A percentile compares a stretch with the other conserved stretches of the same genome.
phyloP scores from a whole-genome alignment of 2,329 filamentous ascomycete genomes.

The Claviceps capensis region DNA sequence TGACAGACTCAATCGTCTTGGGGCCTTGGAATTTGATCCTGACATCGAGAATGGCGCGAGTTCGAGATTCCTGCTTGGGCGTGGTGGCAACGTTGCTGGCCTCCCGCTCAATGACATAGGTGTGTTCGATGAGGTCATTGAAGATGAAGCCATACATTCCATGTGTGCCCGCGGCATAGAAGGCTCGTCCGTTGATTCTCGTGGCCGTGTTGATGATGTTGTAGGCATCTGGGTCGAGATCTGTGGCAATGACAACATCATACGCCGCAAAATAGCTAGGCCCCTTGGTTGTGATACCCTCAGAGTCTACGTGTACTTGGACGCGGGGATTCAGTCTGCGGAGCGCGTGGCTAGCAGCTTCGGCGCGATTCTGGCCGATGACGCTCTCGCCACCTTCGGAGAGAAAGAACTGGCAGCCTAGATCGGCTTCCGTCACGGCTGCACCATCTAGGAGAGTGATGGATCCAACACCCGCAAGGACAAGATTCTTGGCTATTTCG shows the following conservation, averaged over 20 bases:
- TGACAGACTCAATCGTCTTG: conserved; percentile 72
- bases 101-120: conserved; percentile 77
- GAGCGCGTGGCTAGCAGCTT: conserved; percentile 64
- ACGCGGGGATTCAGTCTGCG: conserved; percentile 86
- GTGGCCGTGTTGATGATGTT: conserved; percentile 76
- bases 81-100: conserved; percentile 65
- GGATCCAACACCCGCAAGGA: conserved; percentile 81
- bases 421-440: conserved; percentile 60
- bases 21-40: conserved; percentile 53
- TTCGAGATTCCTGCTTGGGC: conserved; percentile 55
- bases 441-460: conserved; percentile 79
- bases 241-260: conserved; percentile 80
- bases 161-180: conserved; percentile 79
- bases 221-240: conserved; percentile 62
- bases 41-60: conserved; percentile 60
- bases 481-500: conserved; percentile 94
- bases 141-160: conserved; percentile 94
- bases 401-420: conserved; percentile 75
- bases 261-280: conserved; percentile 66
- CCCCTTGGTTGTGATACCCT: conserved; percentile 51
- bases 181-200: conserved; percentile 61
- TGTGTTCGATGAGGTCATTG: conserved; percentile 78
- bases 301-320: conserved; percentile 54
- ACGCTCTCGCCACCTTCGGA: conserved; percentile 43
- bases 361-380: conserved; percentile 71